Evolutionary conservation across 2,329 filamentous ascomycete genomes (phyloP).

Genomic region (Trichoderma hamatum): DNA sequence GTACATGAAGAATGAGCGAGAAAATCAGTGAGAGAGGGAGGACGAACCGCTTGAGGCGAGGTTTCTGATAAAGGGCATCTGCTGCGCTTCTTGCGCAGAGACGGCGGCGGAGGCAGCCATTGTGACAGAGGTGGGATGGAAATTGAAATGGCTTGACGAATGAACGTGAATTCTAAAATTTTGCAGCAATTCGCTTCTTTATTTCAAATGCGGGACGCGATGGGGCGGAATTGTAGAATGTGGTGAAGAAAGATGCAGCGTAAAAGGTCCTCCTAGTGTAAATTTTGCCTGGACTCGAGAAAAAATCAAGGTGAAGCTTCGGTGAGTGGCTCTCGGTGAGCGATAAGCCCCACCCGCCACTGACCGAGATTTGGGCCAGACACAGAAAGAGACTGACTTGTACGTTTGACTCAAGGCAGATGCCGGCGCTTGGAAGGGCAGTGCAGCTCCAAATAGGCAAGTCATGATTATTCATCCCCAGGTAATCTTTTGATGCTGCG

Average conservation of each 20-base stretch:
- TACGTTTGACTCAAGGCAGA: neutral
- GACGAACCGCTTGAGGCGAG: slow-evolving; percentile 78
- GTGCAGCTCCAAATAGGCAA: no score
- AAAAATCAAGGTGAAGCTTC: slow-evolving; percentile 32
- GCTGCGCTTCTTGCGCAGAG: slow-evolving; percentile 46
- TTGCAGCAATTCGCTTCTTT: no score
- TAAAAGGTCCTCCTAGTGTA: neutral
- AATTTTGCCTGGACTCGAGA: slow-evolving; percentile 4
- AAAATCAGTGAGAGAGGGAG: neutral
- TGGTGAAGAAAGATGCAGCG: neutral
- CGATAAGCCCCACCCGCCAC: neutral
- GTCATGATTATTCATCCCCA: neutral
- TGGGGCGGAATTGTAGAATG: neutral
- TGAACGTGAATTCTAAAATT: neutral
- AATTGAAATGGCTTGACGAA: neutral
- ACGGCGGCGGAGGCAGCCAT: slow-evolving; percentile 39
- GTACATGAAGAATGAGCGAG: no score
- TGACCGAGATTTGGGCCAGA: neutral
- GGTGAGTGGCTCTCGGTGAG: neutral
- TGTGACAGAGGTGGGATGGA: neutral
- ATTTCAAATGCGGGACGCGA: neutral
- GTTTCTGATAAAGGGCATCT: slow-evolving; percentile 77
- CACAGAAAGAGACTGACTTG: no score
- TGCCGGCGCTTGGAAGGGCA: neutral
- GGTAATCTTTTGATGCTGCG: neutral